Evolutionary conservation across 352 stramenopile genomes (phyloP), one percentile per base, ranked within the genome.

Genomic region (Phytophthora multivora): DNA sequence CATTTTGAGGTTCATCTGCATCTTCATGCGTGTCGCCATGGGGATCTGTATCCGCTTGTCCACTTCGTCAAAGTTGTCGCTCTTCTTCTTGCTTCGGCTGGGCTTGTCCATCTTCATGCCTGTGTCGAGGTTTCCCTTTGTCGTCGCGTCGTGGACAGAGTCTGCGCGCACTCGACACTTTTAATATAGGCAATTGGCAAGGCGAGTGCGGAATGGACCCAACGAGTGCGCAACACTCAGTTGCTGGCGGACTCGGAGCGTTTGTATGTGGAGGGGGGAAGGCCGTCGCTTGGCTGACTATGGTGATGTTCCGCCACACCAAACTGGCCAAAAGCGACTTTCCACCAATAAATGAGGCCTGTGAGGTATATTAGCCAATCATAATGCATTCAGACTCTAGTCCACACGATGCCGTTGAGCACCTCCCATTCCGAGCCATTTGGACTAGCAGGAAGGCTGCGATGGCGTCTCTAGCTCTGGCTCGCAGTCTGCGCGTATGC

Each of bases 11-110:
- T 75, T 82, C 60, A 77, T 78, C 43, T 80, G 58, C 71, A 80
- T 80, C 68, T 80, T 80, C 63, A 77, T 66, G 47, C 65, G 73
- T 26, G 73, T 78, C 38, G 50, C 66, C 30, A 91, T 49, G n/a
- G 83, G 83, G 66, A 91, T 89, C 12, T 80, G 80, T 57, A 91
- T 91, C 67, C 77, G 63, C 51, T 77, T 80, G 69, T 91, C 83
- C 59, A 91, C 83, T 21, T 87, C 82, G 46, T 83, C 68, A 30
- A 73, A 75, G 12, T 42, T 45, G 5, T 60, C 49, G 19, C 42
- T 61, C 41, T 67, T 67, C 56, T 66, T 63, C n/a, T 65, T 69
- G 33, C 36, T 64, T 48, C 51, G 11, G 26, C 15, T 35, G 5
- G 41, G 15, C 42, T 68, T 68, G 39, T 70, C 60, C 16, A 52